Base-by-base conservation (phyloP, 352 stramenopile genomes). In the Elongisporangium senticosum region DNA sequence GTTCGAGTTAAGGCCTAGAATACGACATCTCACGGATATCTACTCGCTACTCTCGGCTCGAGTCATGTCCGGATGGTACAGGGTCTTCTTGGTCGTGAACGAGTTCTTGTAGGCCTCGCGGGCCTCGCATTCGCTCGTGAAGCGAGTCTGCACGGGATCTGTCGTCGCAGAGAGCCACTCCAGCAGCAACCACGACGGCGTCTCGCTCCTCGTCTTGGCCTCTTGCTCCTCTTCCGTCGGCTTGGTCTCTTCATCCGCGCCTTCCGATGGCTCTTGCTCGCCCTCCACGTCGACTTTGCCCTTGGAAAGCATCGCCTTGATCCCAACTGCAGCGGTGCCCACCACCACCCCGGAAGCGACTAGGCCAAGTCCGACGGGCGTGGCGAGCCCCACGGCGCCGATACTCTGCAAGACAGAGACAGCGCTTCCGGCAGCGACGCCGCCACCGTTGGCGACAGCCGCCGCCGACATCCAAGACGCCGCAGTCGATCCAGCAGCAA, bases 391-490 rank as follows among this genome's bases (percentile, higher is more conserved):
- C 4, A 71, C 71, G 1, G 64, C 76, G 4, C 79, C 76, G 40
- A 87, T 63, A 24, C 67, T 83, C 49, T 89, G 79, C 55, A 84
- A 28, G 4, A 74, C 56, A 3, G 76, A 74, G 8, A 84, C 71
- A 0, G 58, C 56, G 43, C 74, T 75, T 13, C 68, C 68, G 53
- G 67, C 63, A 6, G 69, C 68, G 4, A 87, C 71, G n/a, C 67
- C 68, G 5, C 79, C 79, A 19, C 77, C 79, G 40, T 62, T 71
- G n/a, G 71, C 69, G 19, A 85, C 53, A 20, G 79, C 77, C 19
- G 77, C 69, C 7, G 65, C 43, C 22, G 79, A 85, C 77, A 89
- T 89, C 74, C 77, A 80, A 6, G 61, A 53, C 19, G 73, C 79
- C 40, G 77, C 79, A 0, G 63, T 68, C 6, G 72, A 83, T 8